phyloP scores from a whole-genome alignment of 2,329 filamentous ascomycete genomes.

The Stachybotrys elegans region DNA sequence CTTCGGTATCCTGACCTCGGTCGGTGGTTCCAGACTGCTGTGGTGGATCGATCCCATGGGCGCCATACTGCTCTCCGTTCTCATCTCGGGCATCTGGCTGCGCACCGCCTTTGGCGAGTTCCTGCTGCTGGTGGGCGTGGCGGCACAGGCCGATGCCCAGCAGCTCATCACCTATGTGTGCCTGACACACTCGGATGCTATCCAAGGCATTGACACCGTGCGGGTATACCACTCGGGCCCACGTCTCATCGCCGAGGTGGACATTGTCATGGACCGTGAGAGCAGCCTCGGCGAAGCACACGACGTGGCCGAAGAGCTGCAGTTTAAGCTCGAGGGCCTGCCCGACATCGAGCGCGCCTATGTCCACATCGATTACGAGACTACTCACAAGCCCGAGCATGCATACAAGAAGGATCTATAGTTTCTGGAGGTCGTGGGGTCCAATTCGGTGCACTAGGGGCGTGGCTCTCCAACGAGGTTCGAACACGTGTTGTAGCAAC shows the following conservation, averaged over 20 bases:
- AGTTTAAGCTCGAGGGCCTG: slow-evolving; percentile 88
- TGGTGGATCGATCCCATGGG: slow-evolving; percentile 98
- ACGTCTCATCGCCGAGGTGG: slow-evolving; percentile 88
- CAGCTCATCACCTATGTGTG: slow-evolving; percentile 90
- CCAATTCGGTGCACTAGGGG: neutral
- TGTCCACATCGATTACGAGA: slow-evolving; percentile 97
- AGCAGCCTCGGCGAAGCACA: slow-evolving; percentile 74
- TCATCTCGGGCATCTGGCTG: slow-evolving; percentile 79
- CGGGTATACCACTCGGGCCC: slow-evolving; percentile 88
- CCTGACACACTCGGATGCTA: slow-evolving; percentile 80
- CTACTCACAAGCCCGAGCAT: slow-evolving; percentile 87
- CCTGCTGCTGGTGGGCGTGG: slow-evolving; percentile 82
- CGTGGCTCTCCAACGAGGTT: too few relatives aligned
- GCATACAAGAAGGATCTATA: slow-evolving; percentile 57
- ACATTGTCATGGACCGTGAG: slow-evolving; percentile 84
- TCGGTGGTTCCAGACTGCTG: slow-evolving; percentile 80
- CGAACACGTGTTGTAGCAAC: too few relatives aligned
- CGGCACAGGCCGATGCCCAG: slow-evolving; percentile 77
- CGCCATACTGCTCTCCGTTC: slow-evolving; percentile 73
- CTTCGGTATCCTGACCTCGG: slow-evolving; percentile 82
- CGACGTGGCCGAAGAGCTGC: slow-evolving; percentile 88
- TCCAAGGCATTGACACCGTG: slow-evolving; percentile 89
- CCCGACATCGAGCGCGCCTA: slow-evolving; percentile 92
- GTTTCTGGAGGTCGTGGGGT: neutral
- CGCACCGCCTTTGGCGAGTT: slow-evolving; percentile 86